Evolutionary conservation across 345 rosid species (phyloP), one percentile per base, ranked within the genome.

Genomic region (Excoecaria cochinchinensis): DNA sequence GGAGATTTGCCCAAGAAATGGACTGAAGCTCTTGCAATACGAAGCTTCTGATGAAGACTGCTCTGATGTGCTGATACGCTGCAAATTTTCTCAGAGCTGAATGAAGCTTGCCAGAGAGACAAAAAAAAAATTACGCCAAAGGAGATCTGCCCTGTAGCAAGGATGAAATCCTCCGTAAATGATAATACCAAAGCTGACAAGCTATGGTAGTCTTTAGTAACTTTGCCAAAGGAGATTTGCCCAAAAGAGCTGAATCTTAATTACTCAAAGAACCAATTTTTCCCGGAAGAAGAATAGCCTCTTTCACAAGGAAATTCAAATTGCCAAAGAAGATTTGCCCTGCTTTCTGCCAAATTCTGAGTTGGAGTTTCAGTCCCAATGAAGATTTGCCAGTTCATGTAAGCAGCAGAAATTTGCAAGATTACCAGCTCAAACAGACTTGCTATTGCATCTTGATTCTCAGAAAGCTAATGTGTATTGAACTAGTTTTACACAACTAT

Each of bases 1-100:
- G 88, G 87, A 88, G 89, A 88, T 84, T 88, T 88, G 89, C 90
- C 91, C 87, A 77, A 51, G 21, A 64, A 76, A 76, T 78, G 87
- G 88, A 83, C 85, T 68, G 81, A 79, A 84, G 72, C 71, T 76
- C 80, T 78, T 19, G 39, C 69, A 19, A 17, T 67, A 74, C 52
- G 73, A 53, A 80, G 76, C 82, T 84, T 75, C 72, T 50, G 57
- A 79, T 36, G 44, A 59, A 62, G 70, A 76, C 76, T 76, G 69
- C 81, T 50, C 25, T 56, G n/a, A 47, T 75, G 67, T 46, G 76
- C 69, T 46, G 44, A 73, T 14, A 70, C 67, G 76, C 31, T 70
- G 56, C 56, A 75, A 68, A 13, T 60, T 56, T 60, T 22, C 36
- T 74, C 71, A 76, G 79, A 73, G 75, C 21, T n/a, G 74, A 69